Evolutionary conservation across 805 yeast species (phyloP), one percentile per base, ranked within the genome.

Genomic region (Barnettozyma siamensis): DNA sequence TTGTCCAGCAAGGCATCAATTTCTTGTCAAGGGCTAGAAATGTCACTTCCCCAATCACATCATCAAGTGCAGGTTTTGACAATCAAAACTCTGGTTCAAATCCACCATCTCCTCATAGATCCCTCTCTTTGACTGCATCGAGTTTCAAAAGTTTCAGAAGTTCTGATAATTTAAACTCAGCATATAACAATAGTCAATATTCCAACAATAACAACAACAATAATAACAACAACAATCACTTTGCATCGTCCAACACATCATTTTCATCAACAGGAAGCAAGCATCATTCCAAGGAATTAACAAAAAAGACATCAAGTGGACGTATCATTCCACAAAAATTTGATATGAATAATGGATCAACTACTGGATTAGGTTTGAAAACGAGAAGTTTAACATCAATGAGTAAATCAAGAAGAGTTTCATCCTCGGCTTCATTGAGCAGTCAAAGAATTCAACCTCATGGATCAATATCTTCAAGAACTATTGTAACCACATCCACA

Each of bases 261-360:
- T 17, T 24, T 15, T 15, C 36, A 24, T n/a, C 41, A n/a, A 20
- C 31, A 18, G 28, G 40, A 6, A 27, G 47, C 16, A 64, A 64
- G 37, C 65, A 64, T 45, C 66, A 65, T 42, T 47, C 62, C 7
- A 51, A 53, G 21, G 52, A 46, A 12, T 40, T 46, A 20, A 65
- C 64, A 31, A 65, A 64, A 38, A 61, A 64, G 31, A 65, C 73
- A 2, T 51, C 65, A 19, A 66, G 69, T 38, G 73, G 75, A 2
- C 57, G 77, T 36, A 62, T 69, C 12, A 63, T 65, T 33, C 73
- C 77, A 4, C 78, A 71, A 48, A 72, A 68, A 47, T 57, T 59
- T 30, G 75, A 72, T 19, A 56, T 68, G 43, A 53, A 37, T 36
- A 47, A 46, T 38, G 50, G 49, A 26, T 30, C 40, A 11, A 30